Evolutionary conservation across 2,329 filamentous ascomycete genomes (phyloP), one percentile per base, ranked within the genome.

Genomic region (Hypoxylon sp.): DNA sequence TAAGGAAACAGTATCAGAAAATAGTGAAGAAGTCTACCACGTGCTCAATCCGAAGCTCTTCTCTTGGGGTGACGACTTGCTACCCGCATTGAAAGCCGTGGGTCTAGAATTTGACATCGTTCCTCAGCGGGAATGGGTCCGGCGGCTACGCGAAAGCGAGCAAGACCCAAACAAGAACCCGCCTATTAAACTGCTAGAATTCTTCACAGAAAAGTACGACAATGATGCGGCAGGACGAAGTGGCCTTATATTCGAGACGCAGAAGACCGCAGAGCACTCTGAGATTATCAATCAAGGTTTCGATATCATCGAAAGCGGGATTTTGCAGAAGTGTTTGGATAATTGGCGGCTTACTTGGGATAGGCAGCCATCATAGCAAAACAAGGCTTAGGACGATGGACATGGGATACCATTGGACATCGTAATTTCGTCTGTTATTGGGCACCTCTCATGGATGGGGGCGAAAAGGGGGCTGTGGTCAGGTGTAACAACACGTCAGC

Each of bases 181-280:
- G 11, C 80, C 82, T 0, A 78, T 84, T 61, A 87, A 86, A 73
- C 73, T 87, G 23, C 67, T 85, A 0, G 81, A 85, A 25, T 87
- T 84, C 75, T 87, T 84, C 64, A 74, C 78, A 3, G 76, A 76
- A 1, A 87, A 87, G 70, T 87, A 87, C 65, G 81, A 83, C 50
- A 80, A 81, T 45, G 80, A 81, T 19, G 75, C 71, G 3, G 75
- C 78, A 0, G 78, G 75, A 0, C 70, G 78, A 23, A 75, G 76
- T 21, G 79, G 76, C 0, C 73, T 81, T 5, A 73, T 76, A 0
- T 84, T 83, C 52, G 74, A 76, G 27, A 82, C 79, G 16, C n/a
- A 3, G 16, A 43, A 29, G 9, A 52, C 62, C 6, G 62, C 21
- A 53, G 70, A 63, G 23, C 73, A 73, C 34, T 80, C 78, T 43